Percentiles rank a stretch among this genome's conserved stretches.
These are phyloP conservation scores for Aspergillus clavatus DNA, from an alignment of 2,329 filamentous ascomycete genomes.

Conservation along the genomic window DNA sequence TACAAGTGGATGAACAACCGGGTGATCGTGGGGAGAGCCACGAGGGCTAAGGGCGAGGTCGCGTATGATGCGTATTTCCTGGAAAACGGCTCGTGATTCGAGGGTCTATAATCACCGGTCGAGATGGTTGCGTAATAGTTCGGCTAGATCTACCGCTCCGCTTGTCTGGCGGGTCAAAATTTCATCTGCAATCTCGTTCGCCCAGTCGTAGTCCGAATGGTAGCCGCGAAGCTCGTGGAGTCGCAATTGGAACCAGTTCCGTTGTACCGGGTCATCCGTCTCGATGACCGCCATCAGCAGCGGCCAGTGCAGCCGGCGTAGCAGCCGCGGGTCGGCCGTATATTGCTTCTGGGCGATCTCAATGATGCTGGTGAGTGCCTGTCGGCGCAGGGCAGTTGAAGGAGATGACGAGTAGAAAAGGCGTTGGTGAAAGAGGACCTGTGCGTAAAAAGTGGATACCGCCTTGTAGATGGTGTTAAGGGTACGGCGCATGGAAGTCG, in stretches of 20 bases:
- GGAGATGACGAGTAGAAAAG: slow-evolving; percentile 21
- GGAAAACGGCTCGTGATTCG: slow-evolving; percentile 13
- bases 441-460: slow-evolving; percentile 31
- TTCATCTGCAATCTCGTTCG: slow-evolving; percentile 26
- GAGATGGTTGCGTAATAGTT: slow-evolving; percentile 21
- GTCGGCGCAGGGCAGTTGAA: slow-evolving; percentile 22
- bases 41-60: slow-evolving; percentile 22
- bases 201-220: slow-evolving; percentile 30
- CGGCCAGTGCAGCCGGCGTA: slow-evolving; percentile 33
- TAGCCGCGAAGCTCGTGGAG: slow-evolving; percentile 24
- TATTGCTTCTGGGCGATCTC: slow-evolving; percentile 33
- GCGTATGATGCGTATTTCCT: slow-evolving; percentile 27
- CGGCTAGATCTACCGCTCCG: slow-evolving; percentile 25
- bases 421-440: slow-evolving; percentile 30
- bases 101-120: slow-evolving; percentile 5
- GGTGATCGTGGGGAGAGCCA: slow-evolving; percentile 23
- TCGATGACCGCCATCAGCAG: slow-evolving; percentile 32
- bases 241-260: slow-evolving; percentile 29
- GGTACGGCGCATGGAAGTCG: slow-evolving; percentile 28
- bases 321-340: slow-evolving; percentile 24
- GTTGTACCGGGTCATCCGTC: slow-evolving; percentile 25
- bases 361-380: slow-evolving; percentile 26
- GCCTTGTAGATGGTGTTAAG: slow-evolving; percentile 34
- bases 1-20: slow-evolving; percentile 26
- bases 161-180: slow-evolving; percentile 23